Base-by-base conservation (phyloP, 257 asterid genomes). In the Nicotiana otophora region DNA sequence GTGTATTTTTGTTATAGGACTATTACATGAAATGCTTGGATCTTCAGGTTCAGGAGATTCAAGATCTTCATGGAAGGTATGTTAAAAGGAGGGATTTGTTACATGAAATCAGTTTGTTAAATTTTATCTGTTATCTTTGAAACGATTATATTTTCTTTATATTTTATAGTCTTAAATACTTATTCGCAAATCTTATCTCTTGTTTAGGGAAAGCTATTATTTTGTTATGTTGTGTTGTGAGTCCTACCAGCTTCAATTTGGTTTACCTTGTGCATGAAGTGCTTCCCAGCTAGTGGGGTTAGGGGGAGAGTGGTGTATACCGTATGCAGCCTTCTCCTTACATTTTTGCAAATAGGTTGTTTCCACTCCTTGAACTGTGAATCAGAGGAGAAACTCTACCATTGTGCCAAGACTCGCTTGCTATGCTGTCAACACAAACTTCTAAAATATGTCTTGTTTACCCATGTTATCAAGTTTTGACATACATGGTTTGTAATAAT, bases 1-100 rank as follows among this genome's bases (percentile, higher is more conserved):
- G 82, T 84, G 70, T 82, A 51, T 81, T 84, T 83, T 81, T 86
- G 84, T 61, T 86, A 10, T 48, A 94, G 98, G 98, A 68, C 85
- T 96, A 80, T 88, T 94, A 89, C 87, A 86, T 80, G 98, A 96
- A 89, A 96, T 96, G 99, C 97, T 96, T 81, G 90, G 94, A 74
- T 85, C 90, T 65, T 88, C 95, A 23, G 92, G 90, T 86, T 84
- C 97, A 54, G 91, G 85, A 74, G 94, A 91, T 78, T 81, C 97
- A 72, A 93, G 89, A 86, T 93, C 98, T 70, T 87, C 95, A 63
- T 96, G 99, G 98, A 96, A 93, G 99, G 99, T 96, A 87, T 66
- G 62, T n/a, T 81, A 78, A 14, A 64, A 19, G 62, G 31, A 15
- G 58, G n/a, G 46, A 17, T 61, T 66, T 31, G 48, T 17, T 42